Conservation (phyloP, 1,284 basidiomycete genomes). For the Malassezia sympodialis region DNA sequence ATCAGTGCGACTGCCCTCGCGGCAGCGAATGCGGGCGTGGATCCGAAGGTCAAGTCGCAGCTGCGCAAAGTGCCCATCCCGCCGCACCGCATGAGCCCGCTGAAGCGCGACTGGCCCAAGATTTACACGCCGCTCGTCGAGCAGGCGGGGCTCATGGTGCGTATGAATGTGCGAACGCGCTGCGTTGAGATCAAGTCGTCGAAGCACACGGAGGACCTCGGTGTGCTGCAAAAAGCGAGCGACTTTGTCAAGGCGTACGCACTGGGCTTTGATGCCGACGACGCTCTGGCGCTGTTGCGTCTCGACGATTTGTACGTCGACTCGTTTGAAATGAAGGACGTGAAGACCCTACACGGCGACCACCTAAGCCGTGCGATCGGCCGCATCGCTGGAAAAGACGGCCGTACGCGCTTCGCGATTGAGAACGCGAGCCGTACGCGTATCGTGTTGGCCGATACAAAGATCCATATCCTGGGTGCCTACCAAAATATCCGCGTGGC, state of each 20-base stretch:
- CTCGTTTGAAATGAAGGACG: conserved; percentile 94
- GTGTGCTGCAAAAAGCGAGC: conserved; percentile 78
- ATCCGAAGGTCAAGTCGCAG: conserved; percentile 19
- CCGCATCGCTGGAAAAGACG: conserved; percentile 93
- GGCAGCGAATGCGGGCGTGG: background rate
- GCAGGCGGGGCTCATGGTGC: conserved; percentile 81
- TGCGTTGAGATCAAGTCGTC: conserved; percentile 92
- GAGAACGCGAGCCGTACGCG: conserved; percentile 92
- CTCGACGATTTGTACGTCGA: conserved; percentile 95
- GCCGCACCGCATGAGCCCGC: conserved; percentile 89
- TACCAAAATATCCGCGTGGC: conserved; percentile 97
- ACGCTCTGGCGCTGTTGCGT: conserved; percentile 84
- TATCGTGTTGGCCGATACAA: conserved; percentile 93
- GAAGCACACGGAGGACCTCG: conserved; percentile 60
- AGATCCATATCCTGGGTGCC: conserved; percentile 86
- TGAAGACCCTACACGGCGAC: conserved; percentile 93
- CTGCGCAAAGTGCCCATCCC: conserved; percentile 64
- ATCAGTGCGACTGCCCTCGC: conserved; percentile 12
- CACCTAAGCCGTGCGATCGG: conserved; percentile 92
- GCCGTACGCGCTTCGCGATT: conserved; percentile 95
- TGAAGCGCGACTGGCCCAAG: conserved; percentile 95
- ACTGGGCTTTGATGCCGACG: conserved; percentile 74
- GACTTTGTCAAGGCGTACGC: conserved; percentile 95
- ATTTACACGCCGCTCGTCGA: conserved; percentile 93
- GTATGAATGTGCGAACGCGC: conserved; percentile 84